Percentiles rank a stretch among this genome's conserved stretches.
Conservation (phyloP, 108 stramenopile genomes). For the Cylindrotheca fusiformis region DNA sequence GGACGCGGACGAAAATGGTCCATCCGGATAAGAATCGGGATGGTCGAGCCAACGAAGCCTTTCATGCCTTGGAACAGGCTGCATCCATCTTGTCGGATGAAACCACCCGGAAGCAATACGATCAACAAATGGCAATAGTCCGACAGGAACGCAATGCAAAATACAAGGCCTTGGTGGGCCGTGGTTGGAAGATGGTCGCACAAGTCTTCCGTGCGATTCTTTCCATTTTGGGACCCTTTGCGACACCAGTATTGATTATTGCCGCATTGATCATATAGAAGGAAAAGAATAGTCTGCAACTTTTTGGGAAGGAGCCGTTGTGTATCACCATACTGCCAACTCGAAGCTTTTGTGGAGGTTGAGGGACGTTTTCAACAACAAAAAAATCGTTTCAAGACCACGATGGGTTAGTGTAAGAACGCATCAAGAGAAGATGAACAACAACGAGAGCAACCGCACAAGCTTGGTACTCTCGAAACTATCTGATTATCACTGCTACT, state of each 20-base stretch:
- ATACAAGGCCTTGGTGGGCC: constrained; percentile 4
- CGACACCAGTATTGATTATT: constrained; percentile 55
- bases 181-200: background rate
- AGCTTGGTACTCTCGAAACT: too few relatives aligned
- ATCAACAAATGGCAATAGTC: constrained; percentile 19
- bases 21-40: constrained; percentile 84
- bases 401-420: too few relatives aligned
- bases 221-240: constrained; percentile 59
- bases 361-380: background rate
- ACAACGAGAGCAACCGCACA: too few relatives aligned
- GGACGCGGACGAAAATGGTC: constrained; percentile 44
- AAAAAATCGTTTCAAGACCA: too few relatives aligned
- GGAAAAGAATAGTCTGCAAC: too few relatives aligned
- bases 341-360: background rate
- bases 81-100: constrained; percentile 65
- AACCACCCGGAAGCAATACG: constrained; percentile 51
- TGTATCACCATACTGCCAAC: background rate
- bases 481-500: too few relatives aligned
- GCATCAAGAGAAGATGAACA: too few relatives aligned
- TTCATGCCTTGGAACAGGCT: constrained; percentile 70
- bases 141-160: constrained; percentile 5
- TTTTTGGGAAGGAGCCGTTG: too few relatives aligned
- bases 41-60: constrained; percentile 81
- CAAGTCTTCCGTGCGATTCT: constrained; percentile 18
- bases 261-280: constrained; percentile 45